Percentiles rank a stretch among this genome's conserved stretches.
Conservation (phyloP, 805 yeast species). For the Hanseniaspora taiwanica region DNA sequence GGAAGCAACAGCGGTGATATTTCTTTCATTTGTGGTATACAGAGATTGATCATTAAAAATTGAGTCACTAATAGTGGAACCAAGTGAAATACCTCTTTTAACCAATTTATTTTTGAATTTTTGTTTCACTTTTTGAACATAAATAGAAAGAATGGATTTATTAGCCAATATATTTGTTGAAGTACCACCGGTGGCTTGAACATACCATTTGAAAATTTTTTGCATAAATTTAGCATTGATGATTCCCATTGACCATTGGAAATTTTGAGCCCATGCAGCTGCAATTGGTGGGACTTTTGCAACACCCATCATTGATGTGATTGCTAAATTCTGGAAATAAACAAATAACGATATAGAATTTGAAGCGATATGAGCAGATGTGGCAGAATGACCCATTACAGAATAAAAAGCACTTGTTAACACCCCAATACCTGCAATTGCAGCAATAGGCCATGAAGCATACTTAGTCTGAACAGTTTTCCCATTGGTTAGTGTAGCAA, state of each 20-base stretch:
- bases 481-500: conserved; percentile 74
- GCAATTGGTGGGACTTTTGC: conserved; percentile 90
- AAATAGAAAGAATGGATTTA: conserved; percentile 53
- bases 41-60: conserved; percentile 36
- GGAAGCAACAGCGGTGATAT: conserved; percentile 37
- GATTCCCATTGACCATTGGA: conserved; percentile 92
- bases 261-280: conserved; percentile 95
- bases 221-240: conserved; percentile 69
- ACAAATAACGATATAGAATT: conserved; percentile 85
- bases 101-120: conserved; percentile 6
- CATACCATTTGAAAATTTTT: conserved; percentile 79
- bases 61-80: conserved; percentile 33
- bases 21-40: conserved; percentile 64
- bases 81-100: conserved; percentile 10
- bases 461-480: conserved; percentile 87
- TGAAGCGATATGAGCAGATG: conserved; percentile 96
- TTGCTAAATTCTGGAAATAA: conserved; percentile 87
- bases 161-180: conserved; percentile 65
- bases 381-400: conserved; percentile 68
- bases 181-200: conserved; percentile 86
- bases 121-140: conserved; percentile 54
- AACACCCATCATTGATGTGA: conserved; percentile 92
- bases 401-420: conserved; percentile 79
- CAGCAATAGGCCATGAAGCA: conserved; percentile 94
- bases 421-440: conserved; percentile 77